Conservation (phyloP, 768 basidiomycete genomes). For the Sporobolomyces roseus region DNA sequence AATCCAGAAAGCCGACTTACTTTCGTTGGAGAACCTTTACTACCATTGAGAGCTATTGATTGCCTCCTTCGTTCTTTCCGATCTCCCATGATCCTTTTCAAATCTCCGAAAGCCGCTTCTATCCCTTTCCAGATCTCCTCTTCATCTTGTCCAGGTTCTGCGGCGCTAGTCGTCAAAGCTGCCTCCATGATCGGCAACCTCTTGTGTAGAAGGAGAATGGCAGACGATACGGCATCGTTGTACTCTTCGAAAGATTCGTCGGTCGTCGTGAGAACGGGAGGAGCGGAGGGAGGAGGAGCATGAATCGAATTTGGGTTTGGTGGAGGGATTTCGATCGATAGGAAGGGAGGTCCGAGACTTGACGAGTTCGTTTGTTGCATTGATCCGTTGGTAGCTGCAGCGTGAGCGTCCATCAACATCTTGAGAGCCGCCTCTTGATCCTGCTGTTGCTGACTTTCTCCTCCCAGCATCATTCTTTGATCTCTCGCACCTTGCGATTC, state of each 20-base stretch:
- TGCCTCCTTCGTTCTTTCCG: slow-evolving; percentile 20
- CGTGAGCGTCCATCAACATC: slow-evolving; percentile 5
- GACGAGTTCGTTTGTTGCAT: neutral
- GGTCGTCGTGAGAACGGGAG: slow-evolving; percentile 10
- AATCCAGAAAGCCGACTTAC: neutral
- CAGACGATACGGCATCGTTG: slow-evolving; percentile 22
- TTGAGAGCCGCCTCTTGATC: slow-evolving; percentile 10
- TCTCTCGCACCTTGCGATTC: slow-evolving; percentile 19
- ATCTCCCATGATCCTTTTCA: slow-evolving; percentile 34
- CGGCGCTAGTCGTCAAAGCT: slow-evolving; percentile 26
- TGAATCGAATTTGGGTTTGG: neutral
- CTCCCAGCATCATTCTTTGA: slow-evolving; percentile 10
- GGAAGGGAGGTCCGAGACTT: slow-evolving; percentile 6
- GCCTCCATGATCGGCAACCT: slow-evolving; percentile 40
- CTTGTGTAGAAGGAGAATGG: slow-evolving; percentile 35
- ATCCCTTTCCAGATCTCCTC: slow-evolving; percentile 43
- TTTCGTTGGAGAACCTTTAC: slow-evolving; percentile 4
- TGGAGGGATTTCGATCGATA: slow-evolving; percentile 19
- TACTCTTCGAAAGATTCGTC: slow-evolving; percentile 11
- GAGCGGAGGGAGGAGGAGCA: slow-evolving; percentile 7
- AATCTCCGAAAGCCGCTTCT: slow-evolving; percentile 38
- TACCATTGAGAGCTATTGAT: neutral
- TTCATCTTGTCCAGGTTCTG: slow-evolving; percentile 33
- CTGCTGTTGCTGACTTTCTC: slow-evolving; percentile 8
- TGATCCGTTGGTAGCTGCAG: neutral